These are phyloP conservation scores for Globisporangium parvum DNA, from an alignment of 352 stramenopile genomes.

Conservation along the genomic window DNA sequence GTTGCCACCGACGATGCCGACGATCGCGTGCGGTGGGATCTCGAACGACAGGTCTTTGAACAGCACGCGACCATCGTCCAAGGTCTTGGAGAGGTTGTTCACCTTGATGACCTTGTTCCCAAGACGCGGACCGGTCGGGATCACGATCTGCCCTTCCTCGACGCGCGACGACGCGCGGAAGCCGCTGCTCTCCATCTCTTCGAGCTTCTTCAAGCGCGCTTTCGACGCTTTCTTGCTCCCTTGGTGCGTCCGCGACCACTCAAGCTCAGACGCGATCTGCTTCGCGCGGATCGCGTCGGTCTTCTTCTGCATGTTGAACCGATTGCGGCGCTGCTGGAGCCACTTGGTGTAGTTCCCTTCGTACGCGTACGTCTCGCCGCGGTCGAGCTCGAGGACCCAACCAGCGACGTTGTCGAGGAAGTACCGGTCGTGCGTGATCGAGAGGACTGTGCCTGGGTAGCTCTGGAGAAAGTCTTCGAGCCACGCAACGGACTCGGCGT, in stretches of 20 bases:
- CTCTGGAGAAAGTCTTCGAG: constrained; percentile 96
- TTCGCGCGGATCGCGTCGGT: constrained; percentile 86
- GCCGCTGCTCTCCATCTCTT: constrained; percentile 81
- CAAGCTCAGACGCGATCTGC: constrained; percentile 90
- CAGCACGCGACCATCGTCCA: constrained; percentile 73
- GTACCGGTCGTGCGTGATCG: constrained; percentile 98
- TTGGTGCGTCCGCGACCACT: constrained; percentile 90
- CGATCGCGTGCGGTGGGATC: constrained; percentile 93
- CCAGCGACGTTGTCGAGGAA: constrained; percentile 98
- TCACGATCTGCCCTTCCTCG: constrained; percentile 85
- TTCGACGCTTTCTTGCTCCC: constrained; percentile 88
- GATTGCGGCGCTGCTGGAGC: constrained; percentile 92
- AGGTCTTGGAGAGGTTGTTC: constrained; percentile 61
- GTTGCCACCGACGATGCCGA: constrained; percentile 98
- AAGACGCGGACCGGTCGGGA: constrained; percentile 90
- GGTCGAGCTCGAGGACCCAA: constrained; percentile 97
- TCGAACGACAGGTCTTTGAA: constrained; percentile 94
- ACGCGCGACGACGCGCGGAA: constrained; percentile 48
- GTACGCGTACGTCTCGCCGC: constrained; percentile 95
- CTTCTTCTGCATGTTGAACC: constrained; percentile 94
- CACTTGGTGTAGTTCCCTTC: constrained; percentile 98
- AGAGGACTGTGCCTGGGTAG: constrained; percentile 96
- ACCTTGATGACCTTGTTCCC: constrained; percentile 91
- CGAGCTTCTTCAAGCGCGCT: constrained; percentile 90
- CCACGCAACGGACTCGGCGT: constrained; percentile 96